These are phyloP conservation scores for Umbelopsis ramanniana DNA, from an alignment of 192 early-diverging fungal species.

Conservation along the genomic window DNA sequence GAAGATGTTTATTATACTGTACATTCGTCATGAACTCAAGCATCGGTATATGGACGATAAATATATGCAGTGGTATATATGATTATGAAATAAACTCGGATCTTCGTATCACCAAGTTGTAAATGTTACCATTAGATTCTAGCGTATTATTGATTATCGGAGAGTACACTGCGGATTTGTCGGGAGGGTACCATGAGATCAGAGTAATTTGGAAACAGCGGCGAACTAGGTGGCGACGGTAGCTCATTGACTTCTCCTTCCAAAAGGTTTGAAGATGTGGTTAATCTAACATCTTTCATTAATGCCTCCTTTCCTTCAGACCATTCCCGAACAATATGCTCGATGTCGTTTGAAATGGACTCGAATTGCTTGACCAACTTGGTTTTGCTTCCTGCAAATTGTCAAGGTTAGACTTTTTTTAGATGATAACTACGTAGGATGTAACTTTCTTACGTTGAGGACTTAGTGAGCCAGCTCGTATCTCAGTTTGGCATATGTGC, in stretches of 20 bases:
- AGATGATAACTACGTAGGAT: neutral
- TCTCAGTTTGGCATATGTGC: constrained; percentile 9
- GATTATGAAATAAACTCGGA: too few relatives aligned
- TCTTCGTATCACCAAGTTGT: too few relatives aligned
- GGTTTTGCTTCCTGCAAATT: neutral
- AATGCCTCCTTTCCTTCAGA: constrained; percentile 7
- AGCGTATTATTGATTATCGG: neutral
- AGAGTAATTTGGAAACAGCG: neutral
- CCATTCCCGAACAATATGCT: constrained; percentile 11
- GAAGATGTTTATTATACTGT: neutral
- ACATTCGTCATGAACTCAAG: neutral
- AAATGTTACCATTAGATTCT: neutral
- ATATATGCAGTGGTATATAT: neutral
- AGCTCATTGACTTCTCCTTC: neutral
- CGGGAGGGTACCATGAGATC: neutral
- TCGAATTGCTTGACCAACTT: constrained; percentile 20
- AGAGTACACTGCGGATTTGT: neutral
- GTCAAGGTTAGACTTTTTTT: neutral
- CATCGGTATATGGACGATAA: neutral
- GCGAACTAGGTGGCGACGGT: constrained; percentile 11
- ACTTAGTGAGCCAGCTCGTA: neutral
- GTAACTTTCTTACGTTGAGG: neutral
- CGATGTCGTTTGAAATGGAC: neutral
- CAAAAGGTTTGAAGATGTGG: neutral
- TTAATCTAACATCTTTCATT: neutral